phyloP scores from a whole-genome alignment of 192 early-diverging fungal species.

The Backusella luteola region DNA sequence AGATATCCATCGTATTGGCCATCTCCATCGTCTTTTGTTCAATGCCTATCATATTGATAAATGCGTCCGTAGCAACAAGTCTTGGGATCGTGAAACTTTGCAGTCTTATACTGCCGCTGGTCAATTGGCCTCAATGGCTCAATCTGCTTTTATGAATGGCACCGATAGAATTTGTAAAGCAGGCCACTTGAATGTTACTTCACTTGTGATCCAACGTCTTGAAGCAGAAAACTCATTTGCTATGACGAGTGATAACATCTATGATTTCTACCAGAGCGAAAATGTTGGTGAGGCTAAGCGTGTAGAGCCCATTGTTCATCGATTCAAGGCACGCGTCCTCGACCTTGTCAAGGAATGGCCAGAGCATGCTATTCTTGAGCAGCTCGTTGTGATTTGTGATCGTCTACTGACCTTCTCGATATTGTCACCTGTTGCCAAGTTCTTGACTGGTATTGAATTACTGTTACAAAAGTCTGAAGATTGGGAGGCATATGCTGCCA shows the following conservation, averaged over 20 bases:
- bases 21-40: conserved; percentile 46
- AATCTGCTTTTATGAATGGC: conserved; percentile 18
- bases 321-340: conserved; percentile 56
- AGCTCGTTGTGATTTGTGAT: conserved; percentile 62
- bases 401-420: conserved; percentile 69
- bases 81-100: conserved; percentile 13
- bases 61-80: not conserved
- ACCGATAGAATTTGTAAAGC: conserved; percentile 16
- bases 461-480: conserved; percentile 88
- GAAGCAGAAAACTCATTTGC: conserved; percentile 25
- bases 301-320: conserved; percentile 58
- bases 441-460: conserved; percentile 86
- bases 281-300: conserved; percentile 72
- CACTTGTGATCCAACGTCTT: conserved; percentile 21
- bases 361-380: conserved; percentile 84
- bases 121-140: conserved; percentile 41
- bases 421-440: conserved; percentile 83
- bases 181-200: conserved; percentile 21
- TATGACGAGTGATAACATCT: conserved; percentile 46
- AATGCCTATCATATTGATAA: conserved; percentile 21
- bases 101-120: conserved; percentile 45
- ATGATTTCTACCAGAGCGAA: conserved; percentile 89
- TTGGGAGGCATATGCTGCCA: conserved; percentile 89
- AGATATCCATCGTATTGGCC: conserved; percentile 47
- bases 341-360: conserved; percentile 83